A percentile compares a stretch with the other conserved stretches of the same genome.
phyloP scores from a whole-genome alignment of 495 filamentous ascomycete genomes.

The Neurospora sp. region DNA sequence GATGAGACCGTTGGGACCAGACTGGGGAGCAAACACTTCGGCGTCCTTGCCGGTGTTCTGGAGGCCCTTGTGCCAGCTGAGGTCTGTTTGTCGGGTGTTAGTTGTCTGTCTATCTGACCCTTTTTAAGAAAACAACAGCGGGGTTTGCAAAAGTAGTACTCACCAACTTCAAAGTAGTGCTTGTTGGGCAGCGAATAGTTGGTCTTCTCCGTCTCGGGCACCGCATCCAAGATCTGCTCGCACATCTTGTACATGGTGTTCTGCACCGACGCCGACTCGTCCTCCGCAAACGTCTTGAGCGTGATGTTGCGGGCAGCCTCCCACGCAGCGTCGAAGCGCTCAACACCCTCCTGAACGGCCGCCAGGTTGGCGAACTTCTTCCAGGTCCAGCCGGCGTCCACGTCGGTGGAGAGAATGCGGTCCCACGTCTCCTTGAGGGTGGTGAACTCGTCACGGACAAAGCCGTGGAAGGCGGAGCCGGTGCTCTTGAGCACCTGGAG shows the following conservation, averaged over 20 bases:
- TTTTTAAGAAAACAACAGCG: not conserved
- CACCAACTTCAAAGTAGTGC: conserved; percentile 97
- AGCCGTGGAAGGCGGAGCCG: conserved; percentile 92
- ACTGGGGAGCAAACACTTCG: conserved; percentile 91
- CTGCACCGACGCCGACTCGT: conserved; percentile 87
- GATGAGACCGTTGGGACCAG: conserved; percentile 88
- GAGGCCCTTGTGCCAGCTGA: conserved; percentile 93
- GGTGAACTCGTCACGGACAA: conserved; percentile 86
- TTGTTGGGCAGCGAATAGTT: conserved; percentile 90
- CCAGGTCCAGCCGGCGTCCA: conserved; percentile 82
- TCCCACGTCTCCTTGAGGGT: conserved; percentile 86
- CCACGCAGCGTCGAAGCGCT: conserved; percentile 71
- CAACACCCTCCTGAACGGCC: conserved; percentile 53
- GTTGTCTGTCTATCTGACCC: not conserved
- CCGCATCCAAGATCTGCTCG: conserved; percentile 71
- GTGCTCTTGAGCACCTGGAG: conserved; percentile 93
- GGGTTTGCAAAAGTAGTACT: conserved; percentile 21
- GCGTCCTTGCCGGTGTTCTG: conserved; percentile 97
- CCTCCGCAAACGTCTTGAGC: conserved; percentile 83
- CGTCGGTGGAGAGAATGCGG: conserved; percentile 87
- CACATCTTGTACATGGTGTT: conserved; percentile 98
- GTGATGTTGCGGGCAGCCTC: conserved; percentile 67
- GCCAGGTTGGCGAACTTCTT: conserved; percentile 53
- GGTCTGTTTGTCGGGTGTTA: conserved; percentile 40
- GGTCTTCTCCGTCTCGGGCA: conserved; percentile 59